Conservation (phyloP, 768 basidiomycete genomes). For the Fomitopsis pulvina region DNA sequence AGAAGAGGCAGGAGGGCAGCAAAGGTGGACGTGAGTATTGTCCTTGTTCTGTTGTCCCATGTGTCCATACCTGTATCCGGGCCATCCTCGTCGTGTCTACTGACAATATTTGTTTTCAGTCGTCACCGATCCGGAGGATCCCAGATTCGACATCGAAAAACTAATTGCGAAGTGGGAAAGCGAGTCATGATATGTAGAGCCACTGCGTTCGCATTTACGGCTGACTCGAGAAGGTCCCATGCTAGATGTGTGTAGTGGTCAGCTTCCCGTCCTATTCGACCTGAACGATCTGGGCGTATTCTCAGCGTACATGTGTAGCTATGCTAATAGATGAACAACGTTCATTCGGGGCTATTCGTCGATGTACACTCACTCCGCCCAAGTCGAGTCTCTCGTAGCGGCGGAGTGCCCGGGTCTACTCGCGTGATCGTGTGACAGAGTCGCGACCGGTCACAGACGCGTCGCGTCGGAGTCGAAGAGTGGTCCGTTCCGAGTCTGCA, state of each 20-base stretch:
- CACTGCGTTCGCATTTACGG: background rate
- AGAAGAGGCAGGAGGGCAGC: conserved; percentile 56
- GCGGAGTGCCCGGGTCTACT: background rate
- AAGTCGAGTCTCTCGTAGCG: background rate
- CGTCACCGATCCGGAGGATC: conserved; percentile 90
- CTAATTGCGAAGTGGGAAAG: conserved; percentile 71
- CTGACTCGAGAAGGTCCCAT: too few species aligned
- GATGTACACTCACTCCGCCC: too few species aligned
- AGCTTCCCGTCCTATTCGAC: background rate
- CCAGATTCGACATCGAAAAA: conserved; percentile 94
- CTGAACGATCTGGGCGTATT: background rate
- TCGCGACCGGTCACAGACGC: background rate
- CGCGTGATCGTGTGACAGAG: background rate
- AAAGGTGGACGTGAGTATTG: conserved; percentile 47
- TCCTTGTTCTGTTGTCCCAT: background rate
- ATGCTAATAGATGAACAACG: background rate
- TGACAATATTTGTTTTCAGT: conserved; percentile 42
- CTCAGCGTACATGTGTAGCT: background rate
- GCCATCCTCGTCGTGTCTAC: too few species aligned
- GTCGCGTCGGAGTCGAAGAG: background rate
- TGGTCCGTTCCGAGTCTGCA: background rate
- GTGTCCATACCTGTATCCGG: background rate
- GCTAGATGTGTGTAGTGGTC: too few species aligned
- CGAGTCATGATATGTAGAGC: conserved; percentile 23
- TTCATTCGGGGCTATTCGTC: background rate